These are phyloP conservation scores for Saprolegnia diclina DNA, from an alignment of 352 stramenopile genomes.

Conservation along the genomic window DNA sequence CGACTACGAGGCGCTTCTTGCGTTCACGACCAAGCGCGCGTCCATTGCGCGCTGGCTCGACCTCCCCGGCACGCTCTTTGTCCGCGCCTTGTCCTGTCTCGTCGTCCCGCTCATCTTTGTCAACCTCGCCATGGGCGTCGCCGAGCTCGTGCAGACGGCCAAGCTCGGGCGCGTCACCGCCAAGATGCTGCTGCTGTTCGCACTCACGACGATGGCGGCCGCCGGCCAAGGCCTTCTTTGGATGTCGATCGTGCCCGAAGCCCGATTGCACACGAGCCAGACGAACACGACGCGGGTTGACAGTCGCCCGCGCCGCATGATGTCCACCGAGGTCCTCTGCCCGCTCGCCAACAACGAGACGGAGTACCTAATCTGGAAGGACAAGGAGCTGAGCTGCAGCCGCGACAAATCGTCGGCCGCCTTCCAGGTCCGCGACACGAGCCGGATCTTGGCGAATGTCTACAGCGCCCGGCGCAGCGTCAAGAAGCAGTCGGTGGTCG, in stretches of 20 bases:
- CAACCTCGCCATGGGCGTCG: conserved; percentile 40
- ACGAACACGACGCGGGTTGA: conserved; percentile 18
- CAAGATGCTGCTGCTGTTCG: conserved; percentile 33
- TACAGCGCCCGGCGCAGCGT: conserved; percentile 39
- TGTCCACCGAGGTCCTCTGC: background rate
- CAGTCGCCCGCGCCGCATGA: conserved; percentile 24
- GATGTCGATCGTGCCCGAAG: conserved; percentile 35
- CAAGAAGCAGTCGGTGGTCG: conserved; percentile 29
- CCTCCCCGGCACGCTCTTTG: conserved; percentile 40
- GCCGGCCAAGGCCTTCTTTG: conserved; percentile 34
- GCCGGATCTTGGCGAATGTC: conserved; percentile 23
- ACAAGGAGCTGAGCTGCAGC: conserved; percentile 3
- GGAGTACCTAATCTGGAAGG: background rate
- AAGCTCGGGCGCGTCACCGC: conserved; percentile 36
- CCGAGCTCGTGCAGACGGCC: conserved; percentile 37
- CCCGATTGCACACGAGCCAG: conserved; percentile 30
- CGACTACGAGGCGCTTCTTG: background rate
- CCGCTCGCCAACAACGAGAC: background rate
- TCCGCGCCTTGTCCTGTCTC: conserved; percentile 44
- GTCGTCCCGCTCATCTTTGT: conserved; percentile 44
- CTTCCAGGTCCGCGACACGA: conserved; percentile 30
- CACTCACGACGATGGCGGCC: conserved; percentile 35
- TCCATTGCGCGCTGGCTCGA: conserved; percentile 32
- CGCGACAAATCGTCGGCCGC: conserved; percentile 13
- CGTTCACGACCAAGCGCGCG: background rate